A percentile compares a stretch with the other conserved stretches of the same genome.
Evolutionary conservation across 768 basidiomycete species (phyloP).

Genomic region (Kockovaella imperatae): DNA sequence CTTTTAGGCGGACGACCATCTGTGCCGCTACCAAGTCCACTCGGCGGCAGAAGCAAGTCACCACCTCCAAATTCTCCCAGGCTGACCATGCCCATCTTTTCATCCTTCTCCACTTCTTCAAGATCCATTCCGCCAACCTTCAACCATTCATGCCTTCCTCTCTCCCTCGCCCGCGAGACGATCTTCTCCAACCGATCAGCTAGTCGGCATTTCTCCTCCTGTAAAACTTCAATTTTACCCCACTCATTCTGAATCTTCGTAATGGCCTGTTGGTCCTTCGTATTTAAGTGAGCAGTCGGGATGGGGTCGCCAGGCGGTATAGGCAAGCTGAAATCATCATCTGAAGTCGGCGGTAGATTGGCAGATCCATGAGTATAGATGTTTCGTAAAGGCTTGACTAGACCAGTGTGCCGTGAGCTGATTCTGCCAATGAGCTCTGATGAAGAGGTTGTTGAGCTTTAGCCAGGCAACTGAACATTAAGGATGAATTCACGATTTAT

Average conservation of each 20-base stretch:
- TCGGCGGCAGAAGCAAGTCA: slow-evolving; percentile 24
- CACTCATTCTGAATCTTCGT: slow-evolving; percentile 35
- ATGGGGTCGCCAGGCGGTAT: slow-evolving; percentile 16
- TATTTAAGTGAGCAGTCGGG: slow-evolving; percentile 21
- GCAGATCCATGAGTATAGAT: not conserved
- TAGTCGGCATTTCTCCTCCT: slow-evolving; percentile 38
- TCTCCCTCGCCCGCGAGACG: slow-evolving; percentile 29
- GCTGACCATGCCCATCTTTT: not conserved
- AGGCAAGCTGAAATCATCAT: slow-evolving; percentile 16
- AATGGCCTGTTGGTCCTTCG: slow-evolving; percentile 32
- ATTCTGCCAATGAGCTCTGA: slow-evolving; percentile 28
- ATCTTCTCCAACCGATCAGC: slow-evolving; percentile 37
- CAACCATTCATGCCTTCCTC: slow-evolving; percentile 39
- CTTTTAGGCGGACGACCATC: slow-evolving; percentile 31
- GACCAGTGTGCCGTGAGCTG: slow-evolving; percentile 25
- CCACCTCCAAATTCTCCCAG: slow-evolving; percentile 23
- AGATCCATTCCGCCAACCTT: slow-evolving; percentile 39
- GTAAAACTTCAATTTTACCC: slow-evolving; percentile 36
- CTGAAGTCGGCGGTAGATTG: slow-evolving; percentile 6
- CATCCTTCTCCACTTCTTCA: slow-evolving; percentile 19
- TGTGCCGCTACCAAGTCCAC: slow-evolving; percentile 23
- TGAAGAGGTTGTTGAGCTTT: too few relatives aligned
- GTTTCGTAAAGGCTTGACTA: slow-evolving; percentile 21
- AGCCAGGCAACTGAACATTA: too few relatives aligned
- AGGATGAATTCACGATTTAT: slow-evolving; percentile 30